Base-by-base conservation (phyloP, 2,329 filamentous ascomycete species). In the Fonsecaea erecta region DNA sequence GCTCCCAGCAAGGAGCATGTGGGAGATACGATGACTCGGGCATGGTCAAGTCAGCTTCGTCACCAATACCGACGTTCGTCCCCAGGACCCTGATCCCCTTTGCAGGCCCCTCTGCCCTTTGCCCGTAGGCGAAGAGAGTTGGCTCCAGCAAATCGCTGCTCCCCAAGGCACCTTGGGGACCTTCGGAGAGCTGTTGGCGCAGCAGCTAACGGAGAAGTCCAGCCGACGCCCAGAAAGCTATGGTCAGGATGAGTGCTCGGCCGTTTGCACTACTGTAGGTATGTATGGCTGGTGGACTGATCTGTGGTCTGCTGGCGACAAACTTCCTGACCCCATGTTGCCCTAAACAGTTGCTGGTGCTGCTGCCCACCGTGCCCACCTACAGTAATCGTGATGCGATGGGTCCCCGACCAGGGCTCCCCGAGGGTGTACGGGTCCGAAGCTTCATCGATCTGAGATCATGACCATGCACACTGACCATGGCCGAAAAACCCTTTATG, bases 281-380 rank as follows among this genome's bases (percentile, higher is more conserved):
- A n/a, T n/a, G n/a, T 16, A 40, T 40, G 16, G n/a, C 24, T 48
- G 51, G 26, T 53, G 51, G 51, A 32, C 24, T 32, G 24, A 52
- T 34, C 7, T 9, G 26, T 53, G 51, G 51, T 53, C 51, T 53
- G 51, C 51, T 53, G 14, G 37, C 48, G 24, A 30, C 51, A 53
- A 53, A 18, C 51, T 53, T 53, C 26, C 18, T 2, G 26, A 32
- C 24, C 30, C 26, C 51, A 48, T 48, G 43, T n/a, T 48, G 43
- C 43, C 18, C 18, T 24, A 48, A 21, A 48, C 7, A 48, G 18
- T 8, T 48, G 43, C 28, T 48, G 43, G 43, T 9, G 7, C 43
- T 12, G 6, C 21, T 18, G 21, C 28, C 28, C n/a, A 24, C 18
- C 18, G 5, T 3, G 48, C 48, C 48, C 21, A 28, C 12, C 48